A percentile compares a stretch with the other conserved stretches of the same genome.
Evolutionary conservation across 2,329 filamentous ascomycete genomes (phyloP).

Genomic region (Zymoseptoria tritici): DNA sequence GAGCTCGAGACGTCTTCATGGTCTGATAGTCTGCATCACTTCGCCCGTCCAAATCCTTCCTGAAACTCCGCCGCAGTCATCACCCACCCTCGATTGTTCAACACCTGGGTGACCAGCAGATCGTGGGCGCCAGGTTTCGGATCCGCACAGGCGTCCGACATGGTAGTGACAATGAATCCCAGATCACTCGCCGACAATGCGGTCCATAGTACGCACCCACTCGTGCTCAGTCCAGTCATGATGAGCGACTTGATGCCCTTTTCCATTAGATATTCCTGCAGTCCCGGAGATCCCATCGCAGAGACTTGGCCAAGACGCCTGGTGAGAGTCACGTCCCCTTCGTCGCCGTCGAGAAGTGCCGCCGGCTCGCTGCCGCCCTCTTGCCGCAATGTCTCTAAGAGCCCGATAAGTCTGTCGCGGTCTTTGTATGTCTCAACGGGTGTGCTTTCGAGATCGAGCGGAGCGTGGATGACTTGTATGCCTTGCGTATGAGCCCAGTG

Average conservation of each 20-base stretch:
- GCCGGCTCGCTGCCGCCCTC: conserved; percentile 16
- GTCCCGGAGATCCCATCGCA: conserved; percentile 23
- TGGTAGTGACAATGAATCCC: not conserved
- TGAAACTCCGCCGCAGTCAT: not conserved
- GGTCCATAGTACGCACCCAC: not conserved
- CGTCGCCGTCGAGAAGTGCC: conserved; percentile 7
- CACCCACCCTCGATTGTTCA: not conserved
- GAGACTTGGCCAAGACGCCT: conserved; percentile 22
- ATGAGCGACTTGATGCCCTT: conserved; percentile 19
- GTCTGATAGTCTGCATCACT: not conserved
- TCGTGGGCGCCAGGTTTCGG: not conserved
- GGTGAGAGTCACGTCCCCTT: conserved; percentile 18
- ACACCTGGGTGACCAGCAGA: not conserved
- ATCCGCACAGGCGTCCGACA: not conserved
- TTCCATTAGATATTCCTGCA: conserved; percentile 17
- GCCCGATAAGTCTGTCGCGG: conserved; percentile 4
- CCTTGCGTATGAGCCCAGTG: conserved; percentile 24
- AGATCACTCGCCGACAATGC: not conserved
- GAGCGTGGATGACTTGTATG: conserved; percentile 25
- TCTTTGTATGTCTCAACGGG: conserved; percentile 22
- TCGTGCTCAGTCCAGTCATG: conserved; percentile 10
- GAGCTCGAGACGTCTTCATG: too few relatives aligned
- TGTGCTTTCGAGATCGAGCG: conserved; percentile 19
- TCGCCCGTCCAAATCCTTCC: not conserved
- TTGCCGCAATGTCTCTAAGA: conserved; percentile 8